phyloP scores from a whole-genome alignment of 495 filamentous ascomycete genomes.

The Penicillium salamii region DNA sequence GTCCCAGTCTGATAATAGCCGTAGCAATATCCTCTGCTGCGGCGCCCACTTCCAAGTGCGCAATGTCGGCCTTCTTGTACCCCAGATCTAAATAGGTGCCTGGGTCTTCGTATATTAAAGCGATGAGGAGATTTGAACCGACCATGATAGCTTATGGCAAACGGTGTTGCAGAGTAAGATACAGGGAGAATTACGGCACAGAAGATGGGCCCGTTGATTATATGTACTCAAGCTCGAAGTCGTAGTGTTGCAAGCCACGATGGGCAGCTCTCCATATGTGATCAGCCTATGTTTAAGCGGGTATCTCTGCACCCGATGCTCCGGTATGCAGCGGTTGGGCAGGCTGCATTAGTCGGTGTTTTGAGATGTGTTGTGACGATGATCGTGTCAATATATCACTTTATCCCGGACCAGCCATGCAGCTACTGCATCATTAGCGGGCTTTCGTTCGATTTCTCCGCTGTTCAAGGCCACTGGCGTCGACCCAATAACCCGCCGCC shows the following conservation, averaged over 20 bases:
- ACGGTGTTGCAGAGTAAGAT: too few relatives aligned
- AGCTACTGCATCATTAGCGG: not conserved
- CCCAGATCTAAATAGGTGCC: not conserved
- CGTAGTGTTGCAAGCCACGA: not conserved
- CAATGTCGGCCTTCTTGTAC: not conserved
- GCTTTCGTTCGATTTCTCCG: not conserved
- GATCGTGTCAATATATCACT: not conserved
- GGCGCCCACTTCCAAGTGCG: not conserved
- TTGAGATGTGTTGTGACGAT: not conserved
- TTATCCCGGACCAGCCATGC: not conserved
- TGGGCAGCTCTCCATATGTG: not conserved
- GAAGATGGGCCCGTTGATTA: not conserved
- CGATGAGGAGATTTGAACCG: not conserved
- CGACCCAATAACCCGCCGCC: not conserved
- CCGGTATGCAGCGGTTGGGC: not conserved
- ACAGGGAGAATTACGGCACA: too few relatives aligned
- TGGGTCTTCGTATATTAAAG: not conserved
- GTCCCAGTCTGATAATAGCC: not conserved
- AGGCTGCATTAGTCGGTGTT: not conserved
- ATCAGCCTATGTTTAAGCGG: not conserved
- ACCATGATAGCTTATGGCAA: not conserved
- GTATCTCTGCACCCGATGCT: not conserved
- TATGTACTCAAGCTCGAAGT: too few relatives aligned
- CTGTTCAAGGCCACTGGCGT: not conserved
- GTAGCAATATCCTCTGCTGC: not conserved